Conservation (phyloP, 768 basidiomycete species). For the Suillus luteus region DNA sequence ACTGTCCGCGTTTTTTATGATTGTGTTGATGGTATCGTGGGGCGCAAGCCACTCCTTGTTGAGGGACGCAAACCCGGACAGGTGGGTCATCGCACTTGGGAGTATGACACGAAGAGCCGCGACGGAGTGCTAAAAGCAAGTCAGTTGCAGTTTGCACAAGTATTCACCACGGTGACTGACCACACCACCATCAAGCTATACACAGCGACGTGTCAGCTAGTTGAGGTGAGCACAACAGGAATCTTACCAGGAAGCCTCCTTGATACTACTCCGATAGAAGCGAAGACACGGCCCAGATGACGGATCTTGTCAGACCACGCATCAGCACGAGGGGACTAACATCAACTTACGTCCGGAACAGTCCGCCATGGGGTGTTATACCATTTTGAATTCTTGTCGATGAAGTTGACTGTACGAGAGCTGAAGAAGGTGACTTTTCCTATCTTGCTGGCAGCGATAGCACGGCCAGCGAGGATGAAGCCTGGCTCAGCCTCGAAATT, state of each 20-base stretch:
- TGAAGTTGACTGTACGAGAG: slow-evolving; percentile 49
- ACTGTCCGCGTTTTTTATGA: slow-evolving; percentile 48
- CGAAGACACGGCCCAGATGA: not conserved
- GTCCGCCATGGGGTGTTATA: slow-evolving; percentile 86
- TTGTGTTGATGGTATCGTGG: slow-evolving; percentile 73
- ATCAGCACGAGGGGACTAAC: slow-evolving; percentile 27
- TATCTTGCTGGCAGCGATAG: slow-evolving; percentile 61
- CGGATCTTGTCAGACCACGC: slow-evolving; percentile 8
- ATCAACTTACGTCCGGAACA: slow-evolving; percentile 65
- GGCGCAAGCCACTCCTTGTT: slow-evolving; percentile 74
- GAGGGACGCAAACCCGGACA: slow-evolving; percentile 68
- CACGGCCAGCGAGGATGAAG: slow-evolving; percentile 41
- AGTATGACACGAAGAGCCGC: slow-evolving; percentile 66
- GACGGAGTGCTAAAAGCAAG: slow-evolving; percentile 54
- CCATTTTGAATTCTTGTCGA: slow-evolving; percentile 69
- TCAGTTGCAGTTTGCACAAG: not conserved
- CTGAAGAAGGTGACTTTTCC: slow-evolving; percentile 74
- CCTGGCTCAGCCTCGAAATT: slow-evolving; percentile 73
- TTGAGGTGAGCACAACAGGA: slow-evolving; percentile 7
- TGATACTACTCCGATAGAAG: slow-evolving; percentile 51
- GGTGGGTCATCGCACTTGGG: slow-evolving; percentile 47
- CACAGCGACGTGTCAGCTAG: slow-evolving; percentile 4
- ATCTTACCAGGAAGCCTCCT: slow-evolving; percentile 78
- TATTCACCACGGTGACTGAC: slow-evolving; percentile 40
- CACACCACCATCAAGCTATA: slow-evolving; percentile 77